These are phyloP conservation scores for Mucor piriformis DNA, from an alignment of 371 early-diverging fungal species.

Conservation along the genomic window DNA sequence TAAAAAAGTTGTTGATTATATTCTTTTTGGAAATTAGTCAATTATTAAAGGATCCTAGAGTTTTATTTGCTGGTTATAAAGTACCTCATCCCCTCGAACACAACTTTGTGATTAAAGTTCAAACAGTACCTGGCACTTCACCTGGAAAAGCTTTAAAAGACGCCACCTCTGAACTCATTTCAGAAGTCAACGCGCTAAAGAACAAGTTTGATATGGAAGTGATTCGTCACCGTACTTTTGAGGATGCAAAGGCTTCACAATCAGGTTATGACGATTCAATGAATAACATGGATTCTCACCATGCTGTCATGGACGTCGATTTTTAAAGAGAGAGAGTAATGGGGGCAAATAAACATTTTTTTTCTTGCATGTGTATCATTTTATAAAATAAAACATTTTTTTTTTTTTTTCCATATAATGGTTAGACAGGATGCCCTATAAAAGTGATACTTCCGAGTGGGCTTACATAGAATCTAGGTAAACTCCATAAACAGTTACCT, in stretches of 20 bases:
- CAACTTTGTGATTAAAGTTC: constrained; percentile 86
- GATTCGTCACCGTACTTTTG: constrained; percentile 52
- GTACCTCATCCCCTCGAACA: constrained; percentile 98
- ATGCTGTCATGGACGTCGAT: constrained; percentile 58
- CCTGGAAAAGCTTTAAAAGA: constrained; percentile 82
- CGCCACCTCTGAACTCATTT: constrained; percentile 78
- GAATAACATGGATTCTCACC: constrained; percentile 36
- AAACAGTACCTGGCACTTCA: constrained; percentile 84
- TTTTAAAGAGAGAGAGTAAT: constrained; percentile 31
- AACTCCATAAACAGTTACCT: too few species aligned
- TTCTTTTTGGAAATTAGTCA: constrained; percentile 54
- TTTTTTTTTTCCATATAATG: background rate
- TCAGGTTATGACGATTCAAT: constrained; percentile 36
- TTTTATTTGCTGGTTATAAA: constrained; percentile 97
- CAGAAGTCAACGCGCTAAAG: constrained; percentile 81
- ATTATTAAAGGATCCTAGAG: constrained; percentile 88
- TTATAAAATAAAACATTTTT: background rate
- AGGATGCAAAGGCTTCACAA: constrained; percentile 45
- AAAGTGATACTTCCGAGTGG: too few species aligned
- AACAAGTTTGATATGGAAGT: constrained; percentile 80
- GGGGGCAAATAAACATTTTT: background rate
- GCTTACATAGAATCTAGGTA: too few species aligned
- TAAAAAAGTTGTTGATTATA: background rate
- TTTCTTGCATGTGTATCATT: background rate
- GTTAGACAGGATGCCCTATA: too few species aligned